Evolutionary conservation across 495 filamentous ascomycete genomes (phyloP), one percentile per base, ranked within the genome.

Genomic region (Aspergillus nidulans): DNA sequence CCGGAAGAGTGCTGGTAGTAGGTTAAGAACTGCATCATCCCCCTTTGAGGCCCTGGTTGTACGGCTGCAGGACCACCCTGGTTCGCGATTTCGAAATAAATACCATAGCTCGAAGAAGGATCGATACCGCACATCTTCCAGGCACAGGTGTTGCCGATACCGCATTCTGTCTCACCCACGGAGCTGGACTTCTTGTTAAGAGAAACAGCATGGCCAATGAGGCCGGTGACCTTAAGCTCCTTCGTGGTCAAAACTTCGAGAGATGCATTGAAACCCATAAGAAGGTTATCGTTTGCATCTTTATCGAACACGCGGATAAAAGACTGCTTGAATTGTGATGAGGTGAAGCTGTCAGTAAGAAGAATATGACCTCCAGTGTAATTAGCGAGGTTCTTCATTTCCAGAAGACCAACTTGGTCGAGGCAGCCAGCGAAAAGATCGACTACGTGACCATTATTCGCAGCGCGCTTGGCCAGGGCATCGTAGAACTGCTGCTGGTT

Each of bases 71-170:
- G 87, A 16, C 91, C 91, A 38, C 88, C 91, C 74, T 99, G 95
- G 65, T 87, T 90, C 42, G 95, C 92, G 65, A 97, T 94, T 66
- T 99, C 95, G 60, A 96, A 99, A 76, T 97, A 99, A 56, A 97
- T 80, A 48, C 91, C 95, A 59, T 97, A 97, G 62, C 91, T 96
- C 24, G 94, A 85, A 47, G 84, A 85, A 25, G 95, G 95, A 62
- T 96, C 91, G 57, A 99, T 96, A 55, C 90, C 90, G 63, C 94
- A 97, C 91, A 99, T 97, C 74, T 97, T 99, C 95, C 95, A 99
- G 1, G 91, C 92, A 72, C 95, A 97, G 6, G 95, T 99, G 65
- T 97, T 97, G 64, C 95, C 95, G 62, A 97, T 97, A 61, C 95
- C 95, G 69, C 91, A 95, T 68, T 99, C 95, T 0, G 94, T 97